Conservation (phyloP, 2,329 filamentous ascomycete species). For the Claviceps arundinis region DNA sequence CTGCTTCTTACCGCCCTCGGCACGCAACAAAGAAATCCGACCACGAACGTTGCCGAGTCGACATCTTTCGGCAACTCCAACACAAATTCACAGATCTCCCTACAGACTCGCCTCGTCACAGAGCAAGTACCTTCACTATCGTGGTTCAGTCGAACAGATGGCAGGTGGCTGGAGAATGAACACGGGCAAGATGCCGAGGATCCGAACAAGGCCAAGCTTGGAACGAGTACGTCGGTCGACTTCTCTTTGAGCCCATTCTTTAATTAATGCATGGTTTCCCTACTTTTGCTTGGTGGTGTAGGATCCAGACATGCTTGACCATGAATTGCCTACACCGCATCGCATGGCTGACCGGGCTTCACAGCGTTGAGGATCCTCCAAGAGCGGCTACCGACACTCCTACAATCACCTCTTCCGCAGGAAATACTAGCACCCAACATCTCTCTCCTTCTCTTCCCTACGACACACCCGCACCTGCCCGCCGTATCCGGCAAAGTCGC, state of each 20-base stretch:
- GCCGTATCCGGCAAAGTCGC: slow-evolving; percentile 82
- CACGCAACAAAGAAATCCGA: not conserved
- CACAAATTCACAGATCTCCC: not conserved
- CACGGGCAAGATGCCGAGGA: slow-evolving; percentile 27
- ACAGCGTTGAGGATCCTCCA: slow-evolving; percentile 51
- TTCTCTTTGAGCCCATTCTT: no score
- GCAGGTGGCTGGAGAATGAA: slow-evolving; percentile 14
- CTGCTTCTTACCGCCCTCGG: not conserved
- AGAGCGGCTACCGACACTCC: slow-evolving; percentile 51
- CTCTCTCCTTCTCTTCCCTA: slow-evolving; percentile 56
- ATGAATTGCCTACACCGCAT: no score
- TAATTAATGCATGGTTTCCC: no score
- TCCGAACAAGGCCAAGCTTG: slow-evolving; percentile 48
- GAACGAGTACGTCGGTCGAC: slow-evolving; percentile 37
- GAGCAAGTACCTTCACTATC: slow-evolving; percentile 6
- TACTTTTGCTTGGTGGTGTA: no score
- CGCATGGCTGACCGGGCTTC: not conserved
- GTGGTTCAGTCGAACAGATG: slow-evolving; percentile 21
- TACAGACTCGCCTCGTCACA: slow-evolving; percentile 3
- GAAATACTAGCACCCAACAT: slow-evolving; percentile 67
- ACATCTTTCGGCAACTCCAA: not conserved
- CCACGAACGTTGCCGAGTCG: not conserved
- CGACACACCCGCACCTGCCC: slow-evolving; percentile 77
- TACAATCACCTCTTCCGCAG: slow-evolving; percentile 55
- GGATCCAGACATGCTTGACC: no score